These are phyloP conservation scores for Ascosphaera acerosa DNA, from an alignment of 2,329 filamentous ascomycete species.

Conservation along the genomic window DNA sequence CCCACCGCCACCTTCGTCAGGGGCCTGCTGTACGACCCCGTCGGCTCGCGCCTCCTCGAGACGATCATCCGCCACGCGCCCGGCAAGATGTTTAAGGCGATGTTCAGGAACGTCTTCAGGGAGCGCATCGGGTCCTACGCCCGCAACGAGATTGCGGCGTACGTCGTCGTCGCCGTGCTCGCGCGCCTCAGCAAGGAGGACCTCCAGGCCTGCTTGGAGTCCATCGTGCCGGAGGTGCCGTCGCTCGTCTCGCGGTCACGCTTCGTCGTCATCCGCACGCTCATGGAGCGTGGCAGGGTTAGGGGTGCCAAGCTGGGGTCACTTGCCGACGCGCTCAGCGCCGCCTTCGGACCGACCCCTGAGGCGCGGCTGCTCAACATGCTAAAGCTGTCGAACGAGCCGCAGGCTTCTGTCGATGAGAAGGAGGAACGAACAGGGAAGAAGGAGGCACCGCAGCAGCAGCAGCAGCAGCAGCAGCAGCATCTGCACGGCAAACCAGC, in stretches of 20 bases:
- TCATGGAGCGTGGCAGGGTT: constrained; percentile 60
- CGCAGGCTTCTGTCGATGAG: no score
- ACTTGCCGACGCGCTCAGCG: constrained; percentile 31
- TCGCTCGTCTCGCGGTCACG: constrained; percentile 49
- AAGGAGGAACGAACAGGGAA: constrained; percentile 14
- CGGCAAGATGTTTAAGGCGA: constrained; percentile 69
- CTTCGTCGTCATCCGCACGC: constrained; percentile 50
- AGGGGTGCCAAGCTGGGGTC: constrained; percentile 33
- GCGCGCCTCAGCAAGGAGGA: constrained; percentile 73
- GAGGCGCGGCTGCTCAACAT: constrained; percentile 31
- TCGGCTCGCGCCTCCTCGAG: constrained; percentile 77
- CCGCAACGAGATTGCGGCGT: constrained; percentile 73
- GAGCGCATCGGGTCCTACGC: constrained; percentile 56
- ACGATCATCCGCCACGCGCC: constrained; percentile 58
- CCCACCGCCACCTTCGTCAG: constrained; percentile 62
- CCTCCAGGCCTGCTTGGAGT: constrained; percentile 42
- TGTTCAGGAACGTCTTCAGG: constrained; percentile 59
- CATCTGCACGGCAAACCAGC: constrained; percentile 19
- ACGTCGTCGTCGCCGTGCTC: constrained; percentile 60
- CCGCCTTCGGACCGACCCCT: constrained; percentile 28
- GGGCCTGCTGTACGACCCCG: constrained; percentile 64
- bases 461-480: no score
- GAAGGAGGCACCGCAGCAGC: constrained; percentile 21
- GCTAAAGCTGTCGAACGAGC: constrained; percentile 28
- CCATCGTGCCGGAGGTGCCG: constrained; percentile 46